These are phyloP conservation scores for Rugosomyces carneus DNA, from an alignment of 1,284 basidiomycete genomes.

Conservation along the genomic window DNA sequence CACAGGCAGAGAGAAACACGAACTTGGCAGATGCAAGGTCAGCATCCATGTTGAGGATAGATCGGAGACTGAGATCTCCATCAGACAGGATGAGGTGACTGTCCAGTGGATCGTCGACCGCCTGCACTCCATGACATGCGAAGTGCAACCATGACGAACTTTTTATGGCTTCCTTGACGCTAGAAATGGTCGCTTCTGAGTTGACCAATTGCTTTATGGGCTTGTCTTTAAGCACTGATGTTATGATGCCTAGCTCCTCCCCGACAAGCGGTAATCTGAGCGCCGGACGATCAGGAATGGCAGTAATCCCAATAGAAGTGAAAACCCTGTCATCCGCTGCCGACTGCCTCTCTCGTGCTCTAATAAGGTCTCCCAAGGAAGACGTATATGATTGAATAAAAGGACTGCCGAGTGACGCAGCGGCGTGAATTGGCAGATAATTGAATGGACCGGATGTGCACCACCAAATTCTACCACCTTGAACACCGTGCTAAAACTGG, in stretches of 20 bases:
- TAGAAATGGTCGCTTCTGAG: constrained; percentile 7
- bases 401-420: not conserved
- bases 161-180: constrained; percentile 6
- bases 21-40: constrained; percentile 14
- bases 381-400: constrained; percentile 14
- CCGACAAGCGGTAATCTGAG: not conserved
- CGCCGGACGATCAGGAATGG: not conserved
- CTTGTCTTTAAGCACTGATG: not conserved
- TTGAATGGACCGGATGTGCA: constrained; percentile 17
- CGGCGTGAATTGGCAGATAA: constrained; percentile 10
- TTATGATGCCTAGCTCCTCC: constrained; percentile 7
- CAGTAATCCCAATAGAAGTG: constrained; percentile 7
- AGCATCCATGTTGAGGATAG: constrained; percentile 9
- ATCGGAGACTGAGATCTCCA: constrained; percentile 11
- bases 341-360: not conserved
- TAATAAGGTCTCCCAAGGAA: constrained; percentile 8
- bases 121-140: constrained; percentile 17
- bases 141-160: constrained; percentile 15
- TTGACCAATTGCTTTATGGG: not conserved
- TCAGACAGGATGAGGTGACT: constrained; percentile 5
- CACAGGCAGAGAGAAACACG: constrained; percentile 28
- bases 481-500: constrained; percentile 9
- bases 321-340: too few species aligned
- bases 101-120: constrained; percentile 12
- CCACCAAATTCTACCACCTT: constrained; percentile 18